Evolutionary conservation across 164 flowering plant genomes (phyloP).

Genomic region (Magnolia officinalis): DNA sequence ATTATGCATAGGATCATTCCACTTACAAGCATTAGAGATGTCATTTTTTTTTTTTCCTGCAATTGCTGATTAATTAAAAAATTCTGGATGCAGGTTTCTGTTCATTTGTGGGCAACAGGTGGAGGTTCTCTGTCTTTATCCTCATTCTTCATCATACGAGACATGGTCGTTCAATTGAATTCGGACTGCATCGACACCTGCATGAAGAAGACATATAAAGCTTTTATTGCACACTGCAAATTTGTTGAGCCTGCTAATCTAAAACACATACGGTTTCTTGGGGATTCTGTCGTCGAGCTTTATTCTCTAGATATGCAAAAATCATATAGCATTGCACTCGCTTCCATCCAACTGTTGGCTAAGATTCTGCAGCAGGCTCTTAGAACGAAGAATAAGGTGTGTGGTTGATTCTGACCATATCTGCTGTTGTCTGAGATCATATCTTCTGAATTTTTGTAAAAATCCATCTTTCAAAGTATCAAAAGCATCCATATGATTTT

Average conservation of each 20-base stretch:
- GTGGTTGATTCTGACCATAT: background rate
- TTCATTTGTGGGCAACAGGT: conserved; percentile 84
- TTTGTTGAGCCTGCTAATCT: conserved; percentile 44
- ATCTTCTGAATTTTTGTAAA: background rate
- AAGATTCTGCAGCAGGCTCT: conserved; percentile 60
- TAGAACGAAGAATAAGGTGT: conserved; percentile 70
- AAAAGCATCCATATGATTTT: background rate
- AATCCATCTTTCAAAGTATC: background rate
- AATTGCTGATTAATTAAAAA: background rate
- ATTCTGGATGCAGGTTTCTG: conserved; percentile 54
- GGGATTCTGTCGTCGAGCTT: conserved; percentile 57
- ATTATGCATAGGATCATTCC: too few species aligned
- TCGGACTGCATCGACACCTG: conserved; percentile 51
- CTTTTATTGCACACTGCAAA: conserved; percentile 55
- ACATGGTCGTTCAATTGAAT: conserved; percentile 39
- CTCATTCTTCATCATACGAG: conserved; percentile 51
- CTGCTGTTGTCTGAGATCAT: background rate
- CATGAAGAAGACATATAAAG: conserved; percentile 50
- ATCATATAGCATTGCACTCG: conserved; percentile 46
- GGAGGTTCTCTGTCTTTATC: conserved; percentile 45
- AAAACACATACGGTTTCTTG: conserved; percentile 49
- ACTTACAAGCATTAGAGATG: too few species aligned
- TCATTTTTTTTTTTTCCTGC: background rate
- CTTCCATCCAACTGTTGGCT: conserved; percentile 54
- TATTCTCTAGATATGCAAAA: conserved; percentile 65